phyloP scores from a whole-genome alignment of 192 early-diverging fungal species.

The Podochytrium sp. region DNA sequence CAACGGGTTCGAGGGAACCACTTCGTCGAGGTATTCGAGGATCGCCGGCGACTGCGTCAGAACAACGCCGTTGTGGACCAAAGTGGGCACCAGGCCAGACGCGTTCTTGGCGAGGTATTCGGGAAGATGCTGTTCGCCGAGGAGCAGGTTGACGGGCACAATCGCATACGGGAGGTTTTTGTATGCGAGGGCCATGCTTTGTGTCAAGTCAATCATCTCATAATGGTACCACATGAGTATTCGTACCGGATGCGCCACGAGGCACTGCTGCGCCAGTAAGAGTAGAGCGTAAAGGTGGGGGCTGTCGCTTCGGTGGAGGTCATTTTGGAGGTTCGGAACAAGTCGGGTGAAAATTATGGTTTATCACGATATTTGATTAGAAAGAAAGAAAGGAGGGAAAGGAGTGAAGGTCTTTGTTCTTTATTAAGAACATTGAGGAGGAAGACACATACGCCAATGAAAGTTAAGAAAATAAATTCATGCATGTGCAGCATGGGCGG shows the following conservation, averaged over 20 bases:
- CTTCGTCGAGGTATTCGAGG: constrained; percentile 88
- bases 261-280: constrained; percentile 80
- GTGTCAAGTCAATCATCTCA: not conserved
- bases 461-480: too few relatives aligned
- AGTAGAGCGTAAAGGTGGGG: constrained; percentile 64
- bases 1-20: constrained; percentile 63
- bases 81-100: constrained; percentile 66
- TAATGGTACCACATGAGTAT: not conserved
- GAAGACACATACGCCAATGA: too few relatives aligned
- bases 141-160: constrained; percentile 70
- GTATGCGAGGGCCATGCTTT: constrained; percentile 51
- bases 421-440: too few relatives aligned
- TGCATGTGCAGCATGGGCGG: too few relatives aligned
- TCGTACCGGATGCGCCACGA: constrained; percentile 72
- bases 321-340: too few relatives aligned
- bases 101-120: constrained; percentile 74
- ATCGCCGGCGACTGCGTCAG: constrained; percentile 70
- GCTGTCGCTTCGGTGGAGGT: too few relatives aligned
- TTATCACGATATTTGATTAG: too few relatives aligned
- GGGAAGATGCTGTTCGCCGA: constrained; percentile 66
- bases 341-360: too few relatives aligned
- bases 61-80: constrained; percentile 35
- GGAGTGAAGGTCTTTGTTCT: too few relatives aligned
- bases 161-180: constrained; percentile 77
- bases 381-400: too few relatives aligned